Base-by-base conservation (phyloP, 2,329 filamentous ascomycete species). In the Claviceps capensis region DNA sequence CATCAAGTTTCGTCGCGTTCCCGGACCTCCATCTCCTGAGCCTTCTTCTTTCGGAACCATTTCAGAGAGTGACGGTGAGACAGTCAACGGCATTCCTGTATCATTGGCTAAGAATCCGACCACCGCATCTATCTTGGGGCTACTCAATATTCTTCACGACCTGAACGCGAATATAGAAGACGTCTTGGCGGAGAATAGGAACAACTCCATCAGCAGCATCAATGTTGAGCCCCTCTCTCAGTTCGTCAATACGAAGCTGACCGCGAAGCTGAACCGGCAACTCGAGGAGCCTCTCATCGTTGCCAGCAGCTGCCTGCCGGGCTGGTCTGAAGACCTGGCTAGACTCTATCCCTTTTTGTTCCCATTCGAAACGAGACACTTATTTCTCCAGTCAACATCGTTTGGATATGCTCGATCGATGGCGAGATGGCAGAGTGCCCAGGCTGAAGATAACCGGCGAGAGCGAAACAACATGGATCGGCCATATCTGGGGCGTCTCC, bases 211-310 rank as follows among this genome's bases (percentile, higher is more conserved):
- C 53, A 82, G 81, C 55, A 72, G 81, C 55, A 72, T 94, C 30
- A 87, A 86, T 48, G 77, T 83, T 1, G 91, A 97, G 67, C 87
- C 91, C 0, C 69, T 94, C 47, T 85, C 90, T 2, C 90, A 97
- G 59, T 98, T 98, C 61, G 93, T 98, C 69, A 98, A 98, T 64
- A 96, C 93, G 0, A 98, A 98, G 67, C 78, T 98, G 40, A 98
- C 93, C 0, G 94, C 93, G 1, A 98, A 98, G 71, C 78, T 98
- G 52, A 98, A 98, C 63, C 84, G 93, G 30, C 94, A 98, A 66
- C 73, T 98, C 13, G 93, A 98, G 64, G 94, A 98, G 69, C 93
- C 93, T 9, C 72, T 98, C 56, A 94, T 98, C 57, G 93, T 98
- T 49, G 93, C 93, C 4, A 97, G 93, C 70, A 95, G 91, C 63